Percentiles rank a stretch among this genome's conserved stretches.
Conservation (phyloP, 176 grass and related monocot genomes). For the Phragmites australis region DNA sequence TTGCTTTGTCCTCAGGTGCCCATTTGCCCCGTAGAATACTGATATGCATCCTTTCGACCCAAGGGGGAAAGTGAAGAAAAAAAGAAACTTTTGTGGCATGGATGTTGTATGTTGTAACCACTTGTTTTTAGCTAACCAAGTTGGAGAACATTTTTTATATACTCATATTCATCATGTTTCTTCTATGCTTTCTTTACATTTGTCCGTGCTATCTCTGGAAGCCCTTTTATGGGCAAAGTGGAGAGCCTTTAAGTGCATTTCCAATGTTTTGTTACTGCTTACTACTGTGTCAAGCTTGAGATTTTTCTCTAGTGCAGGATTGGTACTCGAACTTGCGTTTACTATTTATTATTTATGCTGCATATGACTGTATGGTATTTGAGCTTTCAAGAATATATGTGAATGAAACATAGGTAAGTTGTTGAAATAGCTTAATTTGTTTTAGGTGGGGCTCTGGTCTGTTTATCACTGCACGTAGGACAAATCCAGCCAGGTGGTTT, state of each 20-base stretch:
- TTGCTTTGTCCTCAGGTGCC: not conserved
- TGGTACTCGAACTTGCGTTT: not conserved
- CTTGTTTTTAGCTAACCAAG: slow-evolving; percentile 12
- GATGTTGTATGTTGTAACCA: not conserved
- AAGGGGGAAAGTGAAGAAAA: not conserved
- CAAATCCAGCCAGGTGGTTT: slow-evolving; percentile 82
- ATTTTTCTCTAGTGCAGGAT: not conserved
- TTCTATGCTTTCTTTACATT: slow-evolving; percentile 24
- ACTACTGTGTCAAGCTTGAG: not conserved
- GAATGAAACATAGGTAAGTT: not conserved
- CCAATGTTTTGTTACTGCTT: not conserved
- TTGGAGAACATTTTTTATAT: slow-evolving; percentile 10
- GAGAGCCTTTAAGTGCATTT: not conserved
- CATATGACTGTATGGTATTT: not conserved
- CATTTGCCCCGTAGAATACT: not conserved
- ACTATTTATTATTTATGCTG: not conserved
- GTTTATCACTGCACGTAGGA: slow-evolving; percentile 72
- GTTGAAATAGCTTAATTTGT: not conserved
- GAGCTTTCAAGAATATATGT: slow-evolving; percentile 1
- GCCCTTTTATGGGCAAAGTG: not conserved
- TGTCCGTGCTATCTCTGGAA: not conserved
- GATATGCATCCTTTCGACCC: not conserved
- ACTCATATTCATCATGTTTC: not conserved
- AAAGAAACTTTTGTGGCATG: not conserved
- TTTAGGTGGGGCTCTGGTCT: slow-evolving; percentile 68